These are phyloP conservation scores for Omphalotus guepiniiformis DNA, from an alignment of 768 basidiomycete genomes.

Conservation along the genomic window DNA sequence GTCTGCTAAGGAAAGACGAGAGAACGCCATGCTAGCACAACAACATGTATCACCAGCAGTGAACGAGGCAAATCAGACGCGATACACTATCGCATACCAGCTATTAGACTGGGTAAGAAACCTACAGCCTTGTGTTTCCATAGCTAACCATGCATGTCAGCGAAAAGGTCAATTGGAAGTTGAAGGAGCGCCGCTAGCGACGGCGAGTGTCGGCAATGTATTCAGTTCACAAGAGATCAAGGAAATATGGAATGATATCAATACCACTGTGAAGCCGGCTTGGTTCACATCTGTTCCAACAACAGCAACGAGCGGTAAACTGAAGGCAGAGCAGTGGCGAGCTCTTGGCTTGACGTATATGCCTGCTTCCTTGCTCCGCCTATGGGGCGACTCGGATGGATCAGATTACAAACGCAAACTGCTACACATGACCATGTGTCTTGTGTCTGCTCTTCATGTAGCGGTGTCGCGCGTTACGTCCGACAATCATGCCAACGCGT, in stretches of 20 bases:
- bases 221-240: neutral
- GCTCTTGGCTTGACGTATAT: neutral
- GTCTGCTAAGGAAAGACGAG: too few relatives aligned
- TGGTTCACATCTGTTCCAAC: conserved; percentile 8
- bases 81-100: neutral
- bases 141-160: too few relatives aligned
- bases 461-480: neutral
- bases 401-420: neutral
- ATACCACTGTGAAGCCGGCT: neutral
- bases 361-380: neutral
- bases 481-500: neutral
- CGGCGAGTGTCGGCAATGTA: neutral
- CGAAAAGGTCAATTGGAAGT: too few relatives aligned
- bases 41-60: too few relatives aligned
- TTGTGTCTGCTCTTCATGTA: neutral
- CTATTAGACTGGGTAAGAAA: neutral
- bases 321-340: conserved; percentile 13
- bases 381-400: neutral
- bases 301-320: conserved; percentile 10
- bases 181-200: too few relatives aligned
- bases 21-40: too few relatives aligned
- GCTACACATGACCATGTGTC: neutral
- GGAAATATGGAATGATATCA: neutral
- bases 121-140: neutral
- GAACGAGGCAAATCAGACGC: too few relatives aligned